Evolutionary conservation across 805 yeast species (phyloP), one percentile per base, ranked within the genome.

Genomic region (Maudiozyma serrabonitensis): DNA sequence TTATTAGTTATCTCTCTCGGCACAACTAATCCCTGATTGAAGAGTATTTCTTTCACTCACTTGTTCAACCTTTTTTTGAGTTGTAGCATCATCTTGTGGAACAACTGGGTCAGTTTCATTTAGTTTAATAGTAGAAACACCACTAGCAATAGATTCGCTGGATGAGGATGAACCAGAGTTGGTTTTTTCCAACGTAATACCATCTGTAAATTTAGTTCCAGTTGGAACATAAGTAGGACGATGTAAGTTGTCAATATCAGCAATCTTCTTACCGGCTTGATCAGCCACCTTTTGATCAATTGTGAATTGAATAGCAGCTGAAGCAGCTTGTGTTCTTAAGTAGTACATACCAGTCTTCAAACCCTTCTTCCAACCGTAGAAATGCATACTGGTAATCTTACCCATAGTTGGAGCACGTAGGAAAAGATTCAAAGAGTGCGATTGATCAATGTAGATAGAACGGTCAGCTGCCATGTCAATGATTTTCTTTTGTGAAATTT

Each of bases 271-370:
- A 48, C 82, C 81, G 50, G 84, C 80, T 78, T 72, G 53, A 32
- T 59, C 62, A 28, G 65, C 65, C 52, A 83, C 59, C 87, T 74
- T 62, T 78, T 71, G 64, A 57, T 79, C 86, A 47, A 84, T 73
- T 15, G 90, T 84, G 67, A 89, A 91, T 72, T 91, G 95, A 66
- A 91, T 91, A 45, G 98, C 96, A 46, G 95, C 85, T 35, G 96
- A 79, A 28, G 98, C 98, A 51, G 98, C 96, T 75, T 87, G 95
- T 3, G 98, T 89, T 69, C 97, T 81, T 68, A 90, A 74, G 68
- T 90, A 90, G 75, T 90, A 90, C 91, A 90, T 89, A 58, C 98
- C 98, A 8, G 98, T 90, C 76, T 90, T 90, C 60, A 90, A 76
- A 49, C 98, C 98, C 72, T 84, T 87, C 73, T 84, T 85, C 98